Conservation (phyloP, 2,329 filamentous ascomycete genomes). For the Decorospora gaudefroyi region DNA sequence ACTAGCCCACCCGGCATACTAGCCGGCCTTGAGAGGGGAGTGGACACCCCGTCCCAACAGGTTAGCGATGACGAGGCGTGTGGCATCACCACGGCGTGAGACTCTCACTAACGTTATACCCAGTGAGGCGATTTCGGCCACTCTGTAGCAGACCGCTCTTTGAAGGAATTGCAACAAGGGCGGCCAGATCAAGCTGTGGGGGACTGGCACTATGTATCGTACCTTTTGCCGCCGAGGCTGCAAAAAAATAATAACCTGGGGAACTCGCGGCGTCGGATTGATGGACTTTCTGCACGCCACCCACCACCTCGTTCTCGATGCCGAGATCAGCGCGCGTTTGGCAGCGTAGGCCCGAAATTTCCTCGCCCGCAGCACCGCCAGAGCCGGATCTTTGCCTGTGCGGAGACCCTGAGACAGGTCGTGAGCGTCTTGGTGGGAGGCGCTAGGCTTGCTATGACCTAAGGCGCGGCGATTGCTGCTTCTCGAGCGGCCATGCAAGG, state of each 20-base stretch:
- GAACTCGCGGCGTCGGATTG: constrained; percentile 21
- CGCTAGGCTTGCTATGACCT: constrained; percentile 26
- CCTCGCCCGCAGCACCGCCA: constrained; percentile 30
- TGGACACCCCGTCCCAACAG: constrained; percentile 16
- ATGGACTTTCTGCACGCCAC: constrained; percentile 8
- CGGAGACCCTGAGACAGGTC: constrained; percentile 25
- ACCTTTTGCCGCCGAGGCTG: constrained; percentile 6
- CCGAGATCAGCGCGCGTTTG: constrained; percentile 29
- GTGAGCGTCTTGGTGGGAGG: constrained; percentile 25
- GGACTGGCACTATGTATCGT: constrained; percentile 11
- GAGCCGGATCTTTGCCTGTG: constrained; percentile 21
- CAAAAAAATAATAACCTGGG: constrained; percentile 29
- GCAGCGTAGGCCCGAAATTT: constrained; percentile 34
- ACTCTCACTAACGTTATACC: constrained; percentile 23
- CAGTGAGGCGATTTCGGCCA: constrained; percentile 17
- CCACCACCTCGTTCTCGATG: constrained; percentile 31
- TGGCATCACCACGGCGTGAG: constrained; percentile 38
- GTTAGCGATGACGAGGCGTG: constrained; percentile 26
- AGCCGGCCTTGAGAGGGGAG: constrained; percentile 16
- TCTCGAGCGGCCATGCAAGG: constrained; percentile 39
- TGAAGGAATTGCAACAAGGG: constrained; percentile 1
- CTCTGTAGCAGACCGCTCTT: constrained; percentile 29
- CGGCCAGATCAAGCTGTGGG: constrained; percentile 13
- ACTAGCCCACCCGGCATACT: not conserved
- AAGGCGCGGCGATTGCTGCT: constrained; percentile 28